Conservation (phyloP, 2,329 filamentous ascomycete species). For the Ophiostoma piceae region DNA sequence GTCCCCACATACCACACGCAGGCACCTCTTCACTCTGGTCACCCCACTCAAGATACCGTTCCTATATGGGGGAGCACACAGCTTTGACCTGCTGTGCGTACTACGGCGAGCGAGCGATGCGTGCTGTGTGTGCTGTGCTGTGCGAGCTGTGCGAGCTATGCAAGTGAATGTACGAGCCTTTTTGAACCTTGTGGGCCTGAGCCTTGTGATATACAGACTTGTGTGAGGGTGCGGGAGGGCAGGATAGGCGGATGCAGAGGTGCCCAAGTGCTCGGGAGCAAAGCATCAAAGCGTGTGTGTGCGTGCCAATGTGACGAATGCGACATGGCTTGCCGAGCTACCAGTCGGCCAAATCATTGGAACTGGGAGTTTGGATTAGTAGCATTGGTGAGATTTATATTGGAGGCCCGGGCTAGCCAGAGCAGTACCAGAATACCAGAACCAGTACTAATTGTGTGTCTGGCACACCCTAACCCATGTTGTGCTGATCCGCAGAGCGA, state of each 20-base stretch:
- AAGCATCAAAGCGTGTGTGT: not conserved
- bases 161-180: not conserved
- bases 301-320: not conserved
- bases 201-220: not conserved
- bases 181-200: no score
- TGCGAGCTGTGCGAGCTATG: not conserved
- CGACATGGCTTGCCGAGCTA: not conserved
- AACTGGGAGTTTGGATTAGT: not conserved
- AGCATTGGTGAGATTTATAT: not conserved
- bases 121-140: not conserved
- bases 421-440: not conserved
- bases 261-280: constrained; percentile 3
- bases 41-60: not conserved
- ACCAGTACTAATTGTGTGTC: not conserved
- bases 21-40: not conserved
- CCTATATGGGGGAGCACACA: not conserved
- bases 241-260: not conserved
- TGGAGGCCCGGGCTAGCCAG: not conserved
- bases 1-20: constrained; percentile 5
- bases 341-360: not conserved
- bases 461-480: not conserved
- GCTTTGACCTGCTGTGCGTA: not conserved
- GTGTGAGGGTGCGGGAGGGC: not conserved
- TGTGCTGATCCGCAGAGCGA: not conserved
- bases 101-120: no score